These are phyloP conservation scores for Lyophyllum decastes DNA, from an alignment of 768 basidiomycete species.

Conservation along the genomic window DNA sequence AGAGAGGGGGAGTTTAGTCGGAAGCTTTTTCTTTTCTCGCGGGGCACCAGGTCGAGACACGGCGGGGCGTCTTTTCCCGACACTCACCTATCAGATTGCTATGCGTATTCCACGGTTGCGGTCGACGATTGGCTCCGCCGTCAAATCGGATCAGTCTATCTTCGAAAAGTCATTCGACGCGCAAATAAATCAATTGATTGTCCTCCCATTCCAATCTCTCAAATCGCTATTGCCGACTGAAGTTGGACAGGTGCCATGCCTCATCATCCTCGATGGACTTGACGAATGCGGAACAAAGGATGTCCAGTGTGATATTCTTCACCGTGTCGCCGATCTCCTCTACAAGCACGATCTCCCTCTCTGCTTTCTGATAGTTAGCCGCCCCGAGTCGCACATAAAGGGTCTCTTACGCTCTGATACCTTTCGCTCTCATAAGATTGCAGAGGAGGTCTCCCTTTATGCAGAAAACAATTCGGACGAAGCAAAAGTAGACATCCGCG, in stretches of 20 bases:
- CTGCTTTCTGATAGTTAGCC: slow-evolving; percentile 10
- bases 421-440: neutral
- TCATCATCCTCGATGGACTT: slow-evolving; percentile 13
- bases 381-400: slow-evolving; percentile 12
- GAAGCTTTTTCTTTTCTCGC: slow-evolving; percentile 35
- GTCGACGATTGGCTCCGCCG: slow-evolving; percentile 3
- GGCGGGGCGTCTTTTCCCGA: slow-evolving; percentile 25
- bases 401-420: neutral
- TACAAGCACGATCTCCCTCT: neutral
- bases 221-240: neutral
- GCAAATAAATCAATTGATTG: slow-evolving; percentile 19
- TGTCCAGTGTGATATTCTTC: neutral
- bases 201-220: slow-evolving; percentile 7
- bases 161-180: slow-evolving; percentile 5
- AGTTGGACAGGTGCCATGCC: neutral
- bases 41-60: slow-evolving; percentile 22
- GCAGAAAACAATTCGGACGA: neutral
- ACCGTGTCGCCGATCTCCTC: neutral
- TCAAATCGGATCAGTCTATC: slow-evolving; percentile 16
- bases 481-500: neutral
- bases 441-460: neutral
- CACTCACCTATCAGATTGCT: slow-evolving; percentile 27
- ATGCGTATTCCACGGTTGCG: slow-evolving; percentile 1
- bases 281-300: slow-evolving; percentile 13
- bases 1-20: too few species aligned